Percentiles rank a stretch among this genome's conserved stretches.
phyloP scores from a whole-genome alignment of 2,329 filamentous ascomycete species.

The Juglanconis sp. region DNA sequence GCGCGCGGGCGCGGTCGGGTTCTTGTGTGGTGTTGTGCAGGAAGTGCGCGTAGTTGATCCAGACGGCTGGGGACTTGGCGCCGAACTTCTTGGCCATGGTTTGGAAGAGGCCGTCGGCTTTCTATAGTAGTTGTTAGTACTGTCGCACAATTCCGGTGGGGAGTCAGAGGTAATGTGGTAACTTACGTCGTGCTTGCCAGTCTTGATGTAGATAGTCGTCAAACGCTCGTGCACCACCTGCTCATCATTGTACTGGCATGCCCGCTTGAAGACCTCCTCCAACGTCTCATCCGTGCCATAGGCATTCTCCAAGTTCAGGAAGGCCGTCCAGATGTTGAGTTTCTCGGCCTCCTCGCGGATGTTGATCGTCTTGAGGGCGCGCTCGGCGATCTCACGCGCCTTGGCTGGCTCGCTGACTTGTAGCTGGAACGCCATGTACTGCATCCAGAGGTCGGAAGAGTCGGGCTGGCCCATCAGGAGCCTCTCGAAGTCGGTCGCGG shows the following conservation, averaged over 20 bases:
- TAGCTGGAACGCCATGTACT: conserved; percentile 99
- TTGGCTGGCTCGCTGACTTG: conserved; percentile 85
- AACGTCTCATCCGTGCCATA: conserved; percentile 81
- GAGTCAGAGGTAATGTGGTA: background rate
- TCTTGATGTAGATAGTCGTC: conserved; percentile 92
- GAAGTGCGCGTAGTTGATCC: conserved; percentile 94
- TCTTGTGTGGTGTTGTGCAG: conserved; percentile 71
- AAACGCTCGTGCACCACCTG: conserved; percentile 86
- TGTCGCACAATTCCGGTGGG: background rate
- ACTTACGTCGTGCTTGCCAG: conserved; percentile 76
- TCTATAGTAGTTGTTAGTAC: conserved; percentile 44
- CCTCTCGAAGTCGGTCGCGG: conserved; percentile 87
- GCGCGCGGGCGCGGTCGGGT: conserved; percentile 70
- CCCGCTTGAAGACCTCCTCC: conserved; percentile 84
- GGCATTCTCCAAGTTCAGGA: conserved; percentile 89
- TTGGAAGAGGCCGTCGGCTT: conserved; percentile 87
- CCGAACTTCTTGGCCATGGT: conserved; percentile 85
- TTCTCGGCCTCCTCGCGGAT: conserved; percentile 90
- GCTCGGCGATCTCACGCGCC: conserved; percentile 84
- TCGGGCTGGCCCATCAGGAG: conserved; percentile 89
- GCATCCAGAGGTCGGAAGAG: conserved; percentile 89
- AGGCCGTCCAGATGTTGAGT: conserved; percentile 90
- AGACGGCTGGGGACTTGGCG: conserved; percentile 73
- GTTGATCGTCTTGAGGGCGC: conserved; percentile 86
- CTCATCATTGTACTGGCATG: conserved; percentile 89